Evolutionary conservation across 257 asterid species (phyloP), one percentile per base, ranked within the genome.

Genomic region (Capsicum rhomboideum): DNA sequence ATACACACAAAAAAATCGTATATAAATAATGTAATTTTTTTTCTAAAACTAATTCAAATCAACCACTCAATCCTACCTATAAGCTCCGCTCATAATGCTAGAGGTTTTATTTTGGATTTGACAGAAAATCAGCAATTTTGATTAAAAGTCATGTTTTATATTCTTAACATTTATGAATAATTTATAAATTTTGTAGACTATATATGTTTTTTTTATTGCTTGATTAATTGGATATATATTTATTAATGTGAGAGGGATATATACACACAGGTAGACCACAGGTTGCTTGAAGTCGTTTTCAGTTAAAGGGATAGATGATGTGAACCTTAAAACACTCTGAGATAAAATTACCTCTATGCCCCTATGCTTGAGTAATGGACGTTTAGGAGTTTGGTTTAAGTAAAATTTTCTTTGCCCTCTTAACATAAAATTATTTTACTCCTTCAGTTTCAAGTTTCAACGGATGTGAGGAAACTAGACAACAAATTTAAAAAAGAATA

Each of bases 271-370:
- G 90, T 87, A 88, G 93, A 89, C 92, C 95, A 90, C 91, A 92
- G 92, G 93, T 92, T 88, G 93, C 91, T 91, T 90, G 92, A 92
- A 86, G 92, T 92, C 94, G 89, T 91, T 92, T 88, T 92, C 93
- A 83, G 92, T 91, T 90, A 13, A 84, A 86, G 85, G 88, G 85
- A 88, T 75, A 75, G 81, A 82, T 83, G 50, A 64, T 87, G 89
- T 82, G 88, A 86, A 82, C 82, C 81, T 87, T 85, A 53, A 71
- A 40, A 23, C 59, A 1, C 80, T 46, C 34, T 14, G 37, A 40
- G 21, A 0, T 26, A 3, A 21, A 46, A 74, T 46, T 23, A 74
- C 80, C 4, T 74, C 8, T 46, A 74, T 74, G 8, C n/a, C 80
- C 80, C 40, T 21, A 10, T 46, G 21, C 16, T 23, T 74, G 6